phyloP scores from a whole-genome alignment of 148 eudicot genomes.

The Rhododendron molle region DNA sequence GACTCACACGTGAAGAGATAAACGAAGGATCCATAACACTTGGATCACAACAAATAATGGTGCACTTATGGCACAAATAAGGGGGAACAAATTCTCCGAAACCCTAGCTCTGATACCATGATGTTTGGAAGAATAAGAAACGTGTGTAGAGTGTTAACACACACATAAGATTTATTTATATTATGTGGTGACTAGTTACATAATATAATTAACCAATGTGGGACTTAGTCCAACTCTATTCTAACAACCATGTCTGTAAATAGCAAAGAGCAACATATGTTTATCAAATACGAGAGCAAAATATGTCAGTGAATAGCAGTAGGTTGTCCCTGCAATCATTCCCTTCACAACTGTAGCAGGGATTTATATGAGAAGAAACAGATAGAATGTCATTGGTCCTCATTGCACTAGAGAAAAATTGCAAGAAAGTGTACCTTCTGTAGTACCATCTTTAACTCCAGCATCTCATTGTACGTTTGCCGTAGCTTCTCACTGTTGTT shows the following conservation, averaged over 20 bases:
- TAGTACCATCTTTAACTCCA: conserved; percentile 92
- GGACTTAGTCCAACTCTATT: no score
- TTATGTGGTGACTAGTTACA: no score
- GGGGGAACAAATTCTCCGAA: no score
- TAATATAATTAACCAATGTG: no score
- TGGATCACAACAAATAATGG: no score
- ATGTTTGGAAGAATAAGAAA: no score
- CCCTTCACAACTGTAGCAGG: not conserved
- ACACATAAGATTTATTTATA: no score
- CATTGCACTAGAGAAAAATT: not conserved
- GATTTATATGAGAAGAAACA: not conserved
- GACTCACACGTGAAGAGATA: no score
- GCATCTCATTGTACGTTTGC: conserved; percentile 81
- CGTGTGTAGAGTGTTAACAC: no score
- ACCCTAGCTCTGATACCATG: no score
- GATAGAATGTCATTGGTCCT: not conserved
- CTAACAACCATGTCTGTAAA: not conserved
- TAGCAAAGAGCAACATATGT: not conserved
- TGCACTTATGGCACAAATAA: no score
- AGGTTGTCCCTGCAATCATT: conserved; percentile 6
- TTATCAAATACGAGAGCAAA: not conserved
- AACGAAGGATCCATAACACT: no score
- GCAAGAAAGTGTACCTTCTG: conserved; percentile 59
- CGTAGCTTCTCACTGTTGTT: conserved; percentile 76
- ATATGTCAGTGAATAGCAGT: not conserved